These are phyloP conservation scores for Massariosphaeria phaeospora DNA, from an alignment of 495 filamentous ascomycete species.

Conservation along the genomic window DNA sequence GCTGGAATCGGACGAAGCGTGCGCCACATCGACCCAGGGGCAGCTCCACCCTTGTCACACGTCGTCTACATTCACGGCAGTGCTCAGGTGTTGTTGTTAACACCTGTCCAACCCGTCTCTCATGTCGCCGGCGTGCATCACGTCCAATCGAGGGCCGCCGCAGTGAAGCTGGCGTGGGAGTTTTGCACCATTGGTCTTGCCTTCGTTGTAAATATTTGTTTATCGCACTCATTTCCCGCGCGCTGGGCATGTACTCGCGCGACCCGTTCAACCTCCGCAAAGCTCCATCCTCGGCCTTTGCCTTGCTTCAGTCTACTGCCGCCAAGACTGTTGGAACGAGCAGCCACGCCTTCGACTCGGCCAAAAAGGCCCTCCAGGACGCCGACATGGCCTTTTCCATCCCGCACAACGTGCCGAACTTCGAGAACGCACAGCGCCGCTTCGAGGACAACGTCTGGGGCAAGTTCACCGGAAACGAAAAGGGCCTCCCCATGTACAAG, in stretches of 20 bases:
- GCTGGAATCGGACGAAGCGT: too few species aligned
- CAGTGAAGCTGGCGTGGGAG: too few species aligned
- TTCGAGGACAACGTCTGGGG: constrained; percentile 55
- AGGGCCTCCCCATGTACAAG: constrained; percentile 90
- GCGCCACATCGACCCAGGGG: too few species aligned
- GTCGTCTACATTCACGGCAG: too few species aligned
- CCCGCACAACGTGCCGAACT: constrained; percentile 65
- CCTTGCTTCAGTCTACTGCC: constrained; percentile 34
- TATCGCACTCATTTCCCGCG: too few species aligned
- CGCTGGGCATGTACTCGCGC: constrained; percentile 35
- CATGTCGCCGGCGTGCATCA: too few species aligned
- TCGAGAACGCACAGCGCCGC: constrained; percentile 61
- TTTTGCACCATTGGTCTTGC: too few species aligned
- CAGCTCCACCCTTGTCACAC: too few species aligned
- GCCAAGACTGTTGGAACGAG: constrained; percentile 40
- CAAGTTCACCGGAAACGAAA: constrained; percentile 43
- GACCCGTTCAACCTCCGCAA: constrained; percentile 39
- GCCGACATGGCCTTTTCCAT: constrained; percentile 60
- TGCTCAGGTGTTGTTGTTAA: too few species aligned
- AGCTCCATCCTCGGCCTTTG: constrained; percentile 17
- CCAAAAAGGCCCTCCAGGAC: constrained; percentile 38
- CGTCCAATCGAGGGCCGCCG: too few species aligned
- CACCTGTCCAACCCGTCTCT: too few species aligned
- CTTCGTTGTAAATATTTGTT: too few species aligned
- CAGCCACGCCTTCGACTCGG: constrained; percentile 40